Base-by-base conservation (phyloP, 345 rosid genomes). In the Jatropha curcas region DNA sequence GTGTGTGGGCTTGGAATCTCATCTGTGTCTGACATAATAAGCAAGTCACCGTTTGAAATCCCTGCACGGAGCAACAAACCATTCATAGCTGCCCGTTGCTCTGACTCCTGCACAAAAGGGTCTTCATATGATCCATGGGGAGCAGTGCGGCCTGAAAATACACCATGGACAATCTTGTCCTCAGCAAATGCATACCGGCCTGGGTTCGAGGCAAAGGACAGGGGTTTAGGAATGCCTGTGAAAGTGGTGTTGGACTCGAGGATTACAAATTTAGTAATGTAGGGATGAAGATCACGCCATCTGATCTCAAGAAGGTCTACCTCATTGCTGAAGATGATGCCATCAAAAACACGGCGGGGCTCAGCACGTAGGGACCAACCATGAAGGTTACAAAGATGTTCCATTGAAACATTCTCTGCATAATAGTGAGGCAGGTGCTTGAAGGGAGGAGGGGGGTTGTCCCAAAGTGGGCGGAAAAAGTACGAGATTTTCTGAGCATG, bases 1-100 rank as follows among this genome's bases (percentile, higher is more conserved):
- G 99, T 89, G 71, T 90, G 90, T 0, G 88, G 97, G 67, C 98
- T 92, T 7, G 97, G 98, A 61, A 95, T 85, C 89, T 95, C 97
- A 59, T 94, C 97, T 0, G 90, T 71, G 50, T 94, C 98, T 0
- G 98, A 81, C 91, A 89, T 89, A 16, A 94, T 88, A 71, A 94
- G 79, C 30, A 84, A 79, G 70, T 92, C 99, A 0, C 95, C 98
- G 24, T 78, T 67, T 2, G 86, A 76, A 43, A 94, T 83, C 27
- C 94, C 92, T 1, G 99, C 85, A 31, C 31, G 75, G 11, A n/a
- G 81, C 24, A 94, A 81, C 83, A 94, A 74, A 51, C 84, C 73
- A 73, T 87, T 92, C 94, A 92, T 90, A 3, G 88, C 88, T 16
- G 53, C 39, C 1, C 98, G 82, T 75, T 95, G 97, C 71, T 72